These are phyloP conservation scores for Amanita subjunquillea DNA, from an alignment of 768 basidiomycete genomes.

Conservation along the genomic window DNA sequence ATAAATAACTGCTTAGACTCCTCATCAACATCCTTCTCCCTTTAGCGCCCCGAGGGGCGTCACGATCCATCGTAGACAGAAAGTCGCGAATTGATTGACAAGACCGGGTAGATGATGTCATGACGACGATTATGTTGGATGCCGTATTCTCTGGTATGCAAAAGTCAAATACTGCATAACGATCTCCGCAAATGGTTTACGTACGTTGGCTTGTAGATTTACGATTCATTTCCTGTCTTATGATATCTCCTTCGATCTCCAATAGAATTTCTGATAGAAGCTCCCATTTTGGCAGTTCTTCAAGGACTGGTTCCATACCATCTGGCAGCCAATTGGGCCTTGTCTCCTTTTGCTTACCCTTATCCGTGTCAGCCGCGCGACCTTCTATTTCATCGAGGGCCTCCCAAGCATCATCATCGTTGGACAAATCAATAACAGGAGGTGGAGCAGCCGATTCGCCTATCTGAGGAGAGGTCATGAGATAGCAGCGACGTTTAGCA, in stretches of 20 bases:
- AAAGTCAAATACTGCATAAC: not conserved
- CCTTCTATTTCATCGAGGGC: constrained; percentile 56
- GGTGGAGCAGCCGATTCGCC: constrained; percentile 9
- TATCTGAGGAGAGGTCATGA: constrained; percentile 23
- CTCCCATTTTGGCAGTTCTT: constrained; percentile 94
- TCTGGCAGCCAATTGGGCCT: constrained; percentile 58
- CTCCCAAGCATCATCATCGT: constrained; percentile 71
- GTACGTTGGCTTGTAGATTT: constrained; percentile 16
- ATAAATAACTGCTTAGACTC: constrained; percentile 63
- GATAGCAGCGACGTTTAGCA: constrained; percentile 77
- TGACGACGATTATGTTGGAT: constrained; percentile 73
- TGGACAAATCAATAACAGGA: constrained; percentile 29
- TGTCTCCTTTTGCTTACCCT: constrained; percentile 14
- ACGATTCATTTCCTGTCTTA: constrained; percentile 40
- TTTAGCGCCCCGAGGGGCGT: constrained; percentile 46
- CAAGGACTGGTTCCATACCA: constrained; percentile 76
- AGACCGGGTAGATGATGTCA: constrained; percentile 75
- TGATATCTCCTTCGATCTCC: constrained; percentile 84
- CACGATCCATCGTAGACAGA: constrained; percentile 52
- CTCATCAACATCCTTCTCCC: constrained; percentile 75
- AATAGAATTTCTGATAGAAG: constrained; percentile 75
- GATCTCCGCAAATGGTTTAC: not conserved
- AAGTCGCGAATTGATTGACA: constrained; percentile 73
- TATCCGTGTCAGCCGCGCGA: constrained; percentile 10
- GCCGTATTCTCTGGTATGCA: constrained; percentile 30